A percentile compares a stretch with the other conserved stretches of the same genome.
phyloP scores from a whole-genome alignment of 306 rosid genomes.

The Fragaria iinumae region DNA sequence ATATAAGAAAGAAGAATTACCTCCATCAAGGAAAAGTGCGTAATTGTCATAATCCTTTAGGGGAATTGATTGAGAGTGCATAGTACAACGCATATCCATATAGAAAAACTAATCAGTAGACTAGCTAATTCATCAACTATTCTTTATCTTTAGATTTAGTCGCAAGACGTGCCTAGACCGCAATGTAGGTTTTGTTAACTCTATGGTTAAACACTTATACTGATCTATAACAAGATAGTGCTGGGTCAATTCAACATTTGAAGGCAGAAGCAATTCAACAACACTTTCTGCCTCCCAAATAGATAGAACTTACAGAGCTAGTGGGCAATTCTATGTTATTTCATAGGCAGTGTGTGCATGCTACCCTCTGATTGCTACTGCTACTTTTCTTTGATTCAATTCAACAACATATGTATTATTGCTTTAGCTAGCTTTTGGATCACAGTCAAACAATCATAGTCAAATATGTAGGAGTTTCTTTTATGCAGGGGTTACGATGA shows the following conservation, averaged over 20 bases:
- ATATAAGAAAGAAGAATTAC: no score
- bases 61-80: no score
- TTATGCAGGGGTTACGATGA: conserved; percentile 8
- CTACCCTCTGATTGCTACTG: background rate
- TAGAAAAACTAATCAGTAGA: background rate
- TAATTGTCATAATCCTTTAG: background rate
- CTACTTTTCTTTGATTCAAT: background rate
- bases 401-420: background rate
- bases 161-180: background rate
- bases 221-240: background rate
- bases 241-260: conserved; percentile 26
- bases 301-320: conserved; percentile 1
- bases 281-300: conserved; percentile 10
- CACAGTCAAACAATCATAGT: conserved; percentile 28
- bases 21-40: background rate
- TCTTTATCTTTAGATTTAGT: background rate
- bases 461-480: conserved; percentile 21
- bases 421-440: conserved; percentile 22
- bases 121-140: background rate
- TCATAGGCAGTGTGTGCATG: background rate
- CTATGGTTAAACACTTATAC: background rate
- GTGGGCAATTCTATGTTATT: background rate
- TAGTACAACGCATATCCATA: no score
- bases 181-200: background rate
- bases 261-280: conserved; percentile 7